Evolutionary conservation across 2,329 filamentous ascomycete species (phyloP).

Genomic region (Diaporthe helianthi): DNA sequence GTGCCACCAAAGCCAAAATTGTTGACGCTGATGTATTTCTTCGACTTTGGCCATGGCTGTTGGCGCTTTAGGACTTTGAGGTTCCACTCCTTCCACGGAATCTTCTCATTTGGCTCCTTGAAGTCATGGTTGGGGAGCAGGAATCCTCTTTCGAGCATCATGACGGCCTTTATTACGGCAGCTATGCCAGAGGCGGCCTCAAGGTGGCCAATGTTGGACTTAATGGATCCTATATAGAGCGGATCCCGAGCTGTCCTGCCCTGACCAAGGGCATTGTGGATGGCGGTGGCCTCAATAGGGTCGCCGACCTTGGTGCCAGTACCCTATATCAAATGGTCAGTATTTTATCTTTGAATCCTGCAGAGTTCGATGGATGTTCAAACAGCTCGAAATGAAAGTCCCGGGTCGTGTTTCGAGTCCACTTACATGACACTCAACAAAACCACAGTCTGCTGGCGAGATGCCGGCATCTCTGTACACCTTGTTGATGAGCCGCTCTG

Average conservation of each 20-base stretch:
- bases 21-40: slow-evolving; percentile 59
- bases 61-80: slow-evolving; percentile 54
- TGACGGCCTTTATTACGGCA: slow-evolving; percentile 57
- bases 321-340: slow-evolving; percentile 46
- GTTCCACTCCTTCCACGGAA: slow-evolving; percentile 58
- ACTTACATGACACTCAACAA: slow-evolving; percentile 44
- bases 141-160: slow-evolving; percentile 59
- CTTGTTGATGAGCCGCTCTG: slow-evolving; percentile 51
- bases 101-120: slow-evolving; percentile 55
- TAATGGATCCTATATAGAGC: slow-evolving; percentile 46
- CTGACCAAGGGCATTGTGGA: slow-evolving; percentile 45
- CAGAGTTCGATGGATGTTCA: background rate
- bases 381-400: background rate
- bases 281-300: slow-evolving; percentile 52
- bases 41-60: slow-evolving; percentile 54
- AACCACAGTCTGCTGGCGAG: slow-evolving; percentile 48
- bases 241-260: slow-evolving; percentile 39
- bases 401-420: accelerated
- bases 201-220: slow-evolving; percentile 55
- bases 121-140: slow-evolving; percentile 59
- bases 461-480: slow-evolving; percentile 51
- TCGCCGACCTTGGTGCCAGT: slow-evolving; percentile 57
- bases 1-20: slow-evolving; percentile 56
- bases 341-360: background rate
- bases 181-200: slow-evolving; percentile 59